Evolutionary conservation across 148 eudicot species (phyloP), one percentile per base, ranked within the genome.

Genomic region (Oxyria digyna): DNA sequence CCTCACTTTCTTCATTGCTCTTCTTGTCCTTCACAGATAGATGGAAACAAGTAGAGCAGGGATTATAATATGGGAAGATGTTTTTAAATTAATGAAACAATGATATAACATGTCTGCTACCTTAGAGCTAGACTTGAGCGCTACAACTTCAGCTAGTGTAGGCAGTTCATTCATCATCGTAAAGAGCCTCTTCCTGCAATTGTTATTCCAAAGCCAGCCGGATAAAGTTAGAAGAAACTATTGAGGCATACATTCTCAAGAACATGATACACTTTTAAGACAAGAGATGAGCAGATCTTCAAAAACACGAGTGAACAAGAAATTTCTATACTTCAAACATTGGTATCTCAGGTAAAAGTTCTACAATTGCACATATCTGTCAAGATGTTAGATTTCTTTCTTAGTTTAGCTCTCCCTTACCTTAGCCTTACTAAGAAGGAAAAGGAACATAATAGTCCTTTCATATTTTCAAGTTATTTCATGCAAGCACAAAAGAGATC

Each of bases 1-100:
- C 84, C 20, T 74, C 83, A 14, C 54, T 73, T 0, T 77, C 86
- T 26, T 73, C 84, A 14, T 72, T 81, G 12, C 54, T 73, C n/a
- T 71, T 80, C 13, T 75, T 71, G 23, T 73, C 81, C 18, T 68
- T 45, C 29, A 23, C 55, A 41, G n/a, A n/a, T n/a, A n/a, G n/a
- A n/a, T n/a, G n/a, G n/a, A n/a, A n/a, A n/a, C n/a, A n/a, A n/a
- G n/a, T n/a, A n/a, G n/a, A n/a, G n/a, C n/a, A n/a, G n/a, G n/a
- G n/a, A n/a, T n/a, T n/a, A n/a, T n/a, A n/a, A n/a, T n/a, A n/a
- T n/a, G n/a, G n/a, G n/a, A n/a, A n/a, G n/a, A n/a, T n/a, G n/a
- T n/a, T n/a, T n/a, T n/a, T n/a, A n/a, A n/a, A n/a, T n/a, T n/a
- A n/a, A n/a, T n/a, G n/a, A n/a, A n/a, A n/a, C n/a, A n/a, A n/a